Conservation (phyloP, 306 rosid species). For the Malus domestica region ASM211411v1 NC_041791.1:14120501-14121000, state of each 20-base stretch:
- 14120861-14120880: too few relatives aligned
- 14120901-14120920: too few relatives aligned
- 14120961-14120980: too few relatives aligned
- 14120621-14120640: slow-evolving; percentile 12
- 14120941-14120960: too few relatives aligned
- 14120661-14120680: slow-evolving; percentile 2
- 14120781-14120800: background rate
- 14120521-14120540: background rate
- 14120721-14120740: background rate
- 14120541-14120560: background rate
- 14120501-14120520: background rate
- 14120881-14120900: too few relatives aligned
- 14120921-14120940: too few relatives aligned
- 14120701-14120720: background rate
- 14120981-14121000: rapidly evolving
- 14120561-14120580: background rate
- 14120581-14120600: background rate
- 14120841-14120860: too few relatives aligned
- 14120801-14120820: too few relatives aligned
- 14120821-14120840: too few relatives aligned
- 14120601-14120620: background rate
- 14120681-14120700: background rate
- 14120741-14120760: background rate
- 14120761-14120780: slow-evolving; percentile 14
- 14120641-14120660: slow-evolving; percentile 19